Percentiles rank a stretch among this genome's conserved stretches.
These are phyloP conservation scores for Trichoderma hamatum DNA, from an alignment of 2,329 filamentous ascomycete species.

Conservation along the genomic window DNA sequence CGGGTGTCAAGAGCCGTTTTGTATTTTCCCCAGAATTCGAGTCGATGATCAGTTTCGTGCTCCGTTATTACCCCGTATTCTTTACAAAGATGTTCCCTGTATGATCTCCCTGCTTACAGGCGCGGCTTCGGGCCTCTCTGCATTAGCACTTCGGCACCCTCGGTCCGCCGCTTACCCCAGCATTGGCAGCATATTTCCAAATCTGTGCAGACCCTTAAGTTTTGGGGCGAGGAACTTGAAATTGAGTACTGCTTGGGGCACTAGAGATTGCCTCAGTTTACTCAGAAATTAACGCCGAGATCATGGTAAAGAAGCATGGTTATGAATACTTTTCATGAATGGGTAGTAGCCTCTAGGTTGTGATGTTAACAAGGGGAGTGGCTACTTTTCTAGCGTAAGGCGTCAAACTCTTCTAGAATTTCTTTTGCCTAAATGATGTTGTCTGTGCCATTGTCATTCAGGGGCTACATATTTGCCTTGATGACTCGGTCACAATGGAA, in stretches of 20 bases:
- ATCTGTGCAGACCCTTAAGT: background rate
- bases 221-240: background rate
- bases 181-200: background rate
- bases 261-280: background rate
- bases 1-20: background rate
- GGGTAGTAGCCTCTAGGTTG: background rate
- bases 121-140: slow-evolving; percentile 16
- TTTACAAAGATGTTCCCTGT: slow-evolving; percentile 20
- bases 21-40: background rate
- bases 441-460: background rate
- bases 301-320: background rate
- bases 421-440: background rate
- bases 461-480: background rate
- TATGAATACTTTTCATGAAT: background rate
- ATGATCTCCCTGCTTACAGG: slow-evolving; percentile 1
- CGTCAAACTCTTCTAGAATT: slow-evolving; percentile 13
- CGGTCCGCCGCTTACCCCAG: slow-evolving; percentile 20
- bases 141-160: slow-evolving; percentile 14
- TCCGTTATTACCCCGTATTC: background rate
- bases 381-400: background rate
- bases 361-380: background rate
- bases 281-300: background rate
- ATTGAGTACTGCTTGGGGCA: background rate
- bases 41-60: background rate
- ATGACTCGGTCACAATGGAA: slow-evolving; percentile 19